A percentile compares a stretch with the other conserved stretches of the same genome.
These are phyloP conservation scores for Thielaviopsis musarum DNA, from an alignment of 2,329 filamentous ascomycete genomes.

Conservation along the genomic window DNA sequence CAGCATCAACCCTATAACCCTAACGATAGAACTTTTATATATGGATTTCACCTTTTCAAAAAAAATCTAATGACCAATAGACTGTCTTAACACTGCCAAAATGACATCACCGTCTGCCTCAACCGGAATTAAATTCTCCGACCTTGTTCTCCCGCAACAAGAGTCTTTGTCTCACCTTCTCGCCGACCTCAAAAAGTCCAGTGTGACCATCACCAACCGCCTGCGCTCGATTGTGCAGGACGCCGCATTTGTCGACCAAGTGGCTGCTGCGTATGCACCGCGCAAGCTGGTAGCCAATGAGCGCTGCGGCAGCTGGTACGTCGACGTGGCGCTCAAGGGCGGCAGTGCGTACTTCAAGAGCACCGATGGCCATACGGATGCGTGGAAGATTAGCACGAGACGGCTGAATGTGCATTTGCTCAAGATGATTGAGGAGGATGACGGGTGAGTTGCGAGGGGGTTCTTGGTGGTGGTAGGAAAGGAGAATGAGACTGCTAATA, in stretches of 20 bases:
- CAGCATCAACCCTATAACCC: background rate
- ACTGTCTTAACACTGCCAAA: background rate
- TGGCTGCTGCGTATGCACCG: constrained; percentile 31
- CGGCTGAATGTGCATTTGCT: constrained; percentile 74
- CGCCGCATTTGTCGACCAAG: constrained; percentile 51
- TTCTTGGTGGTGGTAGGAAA: background rate
- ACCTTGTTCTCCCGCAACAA: constrained; percentile 34
- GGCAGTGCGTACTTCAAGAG: constrained; percentile 92
- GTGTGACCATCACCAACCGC: constrained; percentile 63
- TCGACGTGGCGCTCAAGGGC: constrained; percentile 44
- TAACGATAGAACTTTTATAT: background rate
- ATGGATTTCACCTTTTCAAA: background rate
- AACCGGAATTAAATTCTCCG: constrained; percentile 16
- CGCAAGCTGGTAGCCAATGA: constrained; percentile 81
- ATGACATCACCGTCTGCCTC: background rate
- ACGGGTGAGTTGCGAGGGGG: constrained; percentile 37
- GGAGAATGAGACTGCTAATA: background rate
- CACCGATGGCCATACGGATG: constrained; percentile 80
- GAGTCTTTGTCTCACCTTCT: constrained; percentile 55
- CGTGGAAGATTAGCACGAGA: constrained; percentile 80
- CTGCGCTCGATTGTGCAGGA: constrained; percentile 64
- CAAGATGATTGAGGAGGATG: constrained; percentile 43
- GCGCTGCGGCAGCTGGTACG: constrained; percentile 92
- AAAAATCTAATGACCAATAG: background rate
- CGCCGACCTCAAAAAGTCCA: constrained; percentile 47